Conservation (phyloP, 805 yeast genomes). For the Saccharomycopsis sp. region DNA sequence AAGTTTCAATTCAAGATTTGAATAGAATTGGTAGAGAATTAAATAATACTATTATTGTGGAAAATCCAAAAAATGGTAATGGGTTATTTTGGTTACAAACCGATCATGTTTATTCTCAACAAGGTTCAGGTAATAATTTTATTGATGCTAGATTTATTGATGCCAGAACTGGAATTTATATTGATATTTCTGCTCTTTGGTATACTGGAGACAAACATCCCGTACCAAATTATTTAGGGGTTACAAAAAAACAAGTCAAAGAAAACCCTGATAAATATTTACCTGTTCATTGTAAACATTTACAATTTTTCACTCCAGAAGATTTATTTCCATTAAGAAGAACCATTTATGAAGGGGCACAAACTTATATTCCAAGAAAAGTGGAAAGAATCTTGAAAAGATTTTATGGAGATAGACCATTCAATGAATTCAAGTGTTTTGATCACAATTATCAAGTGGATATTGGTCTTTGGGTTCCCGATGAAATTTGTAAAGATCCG, state of each 20-base stretch:
- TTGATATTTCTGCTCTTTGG: constrained; percentile 37
- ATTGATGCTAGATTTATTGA: constrained; percentile 37
- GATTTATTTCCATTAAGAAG: constrained; percentile 36
- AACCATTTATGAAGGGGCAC: constrained; percentile 36
- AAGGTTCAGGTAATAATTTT: constrained; percentile 33
- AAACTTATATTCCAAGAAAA: constrained; percentile 34
- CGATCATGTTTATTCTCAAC: constrained; percentile 24
- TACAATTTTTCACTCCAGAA: constrained; percentile 21
- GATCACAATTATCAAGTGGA: constrained; percentile 33
- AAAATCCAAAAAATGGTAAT: constrained; percentile 26
- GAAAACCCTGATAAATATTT: constrained; percentile 11
- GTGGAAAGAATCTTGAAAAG: constrained; percentile 27
- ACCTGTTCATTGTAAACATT: constrained; percentile 23
- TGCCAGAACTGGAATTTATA: constrained; percentile 36
- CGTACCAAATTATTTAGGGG: constrained; percentile 33
- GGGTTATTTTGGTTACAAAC: constrained; percentile 28
- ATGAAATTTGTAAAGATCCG: constrained; percentile 27
- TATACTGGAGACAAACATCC: constrained; percentile 13
- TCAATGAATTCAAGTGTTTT: constrained; percentile 19
- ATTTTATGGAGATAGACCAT: constrained; percentile 28
- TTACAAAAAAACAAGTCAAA: constrained; percentile 18
- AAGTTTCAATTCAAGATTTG: constrained; percentile 38
- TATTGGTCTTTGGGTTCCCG: constrained; percentile 37
- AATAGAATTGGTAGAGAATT: constrained; percentile 32
- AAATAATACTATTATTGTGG: constrained; percentile 42